phyloP scores from a whole-genome alignment of 108 stramenopile genomes.

The Fistulifera pelliculosa region DNA sequence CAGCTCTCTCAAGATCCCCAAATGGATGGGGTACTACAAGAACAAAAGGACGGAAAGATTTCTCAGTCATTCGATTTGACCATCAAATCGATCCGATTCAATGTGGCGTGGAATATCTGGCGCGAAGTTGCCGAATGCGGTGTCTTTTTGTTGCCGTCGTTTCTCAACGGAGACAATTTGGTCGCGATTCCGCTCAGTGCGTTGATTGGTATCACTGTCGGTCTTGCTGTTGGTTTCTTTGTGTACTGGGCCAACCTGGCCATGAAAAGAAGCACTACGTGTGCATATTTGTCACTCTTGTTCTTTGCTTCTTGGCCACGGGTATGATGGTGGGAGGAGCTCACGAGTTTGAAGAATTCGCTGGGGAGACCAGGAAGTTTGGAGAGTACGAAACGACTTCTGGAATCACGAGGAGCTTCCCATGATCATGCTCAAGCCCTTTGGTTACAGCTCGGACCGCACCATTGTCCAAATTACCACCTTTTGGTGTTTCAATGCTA shows the following conservation, averaged over 20 bases:
- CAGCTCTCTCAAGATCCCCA: slow-evolving; percentile 16
- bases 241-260: slow-evolving; percentile 13
- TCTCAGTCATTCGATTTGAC: slow-evolving; percentile 3
- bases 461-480: slow-evolving; percentile 35
- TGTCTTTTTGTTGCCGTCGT: slow-evolving; percentile 66
- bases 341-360: slow-evolving; percentile 65
- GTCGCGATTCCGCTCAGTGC: slow-evolving; percentile 16
- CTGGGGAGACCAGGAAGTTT: slow-evolving; percentile 51
- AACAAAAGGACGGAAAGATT: slow-evolving; percentile 1
- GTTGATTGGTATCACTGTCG: slow-evolving; percentile 12
- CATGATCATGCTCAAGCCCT: slow-evolving; percentile 70
- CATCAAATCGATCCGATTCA: slow-evolving; percentile 12
- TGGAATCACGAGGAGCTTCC: slow-evolving; percentile 51
- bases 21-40: slow-evolving; percentile 12
- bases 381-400: slow-evolving; percentile 32
- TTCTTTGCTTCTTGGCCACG: slow-evolving; percentile 46
- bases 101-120: slow-evolving; percentile 73
- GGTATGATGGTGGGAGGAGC: slow-evolving; percentile 70
- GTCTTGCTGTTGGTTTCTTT: slow-evolving; percentile 1
- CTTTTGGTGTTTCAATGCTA: slow-evolving; percentile 55
- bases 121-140: slow-evolving; percentile 76
- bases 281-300: slow-evolving; percentile 45
- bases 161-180: slow-evolving; percentile 4
- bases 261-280: slow-evolving; percentile 39
- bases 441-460: slow-evolving; percentile 60